These are phyloP conservation scores for Glutinoglossum americanum DNA, from an alignment of 495 filamentous ascomycete species.

Conservation along the genomic window DNA sequence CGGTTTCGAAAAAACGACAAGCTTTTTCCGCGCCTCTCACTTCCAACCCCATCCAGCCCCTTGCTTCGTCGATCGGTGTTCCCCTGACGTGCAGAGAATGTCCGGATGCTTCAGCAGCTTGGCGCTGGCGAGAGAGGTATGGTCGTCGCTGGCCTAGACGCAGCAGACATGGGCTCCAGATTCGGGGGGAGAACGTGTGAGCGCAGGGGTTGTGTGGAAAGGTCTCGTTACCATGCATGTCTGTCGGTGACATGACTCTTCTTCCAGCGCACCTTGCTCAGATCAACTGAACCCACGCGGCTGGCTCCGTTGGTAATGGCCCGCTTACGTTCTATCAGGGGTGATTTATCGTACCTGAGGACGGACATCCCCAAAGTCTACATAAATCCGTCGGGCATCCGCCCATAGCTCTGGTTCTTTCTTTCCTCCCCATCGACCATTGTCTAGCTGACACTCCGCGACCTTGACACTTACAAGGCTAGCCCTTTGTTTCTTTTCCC, in stretches of 20 bases:
- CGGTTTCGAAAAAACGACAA: too few relatives aligned
- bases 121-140: neutral
- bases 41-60: too few relatives aligned
- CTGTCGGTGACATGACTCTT: too few relatives aligned
- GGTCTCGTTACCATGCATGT: neutral
- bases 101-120: neutral
- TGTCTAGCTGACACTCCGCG: neutral
- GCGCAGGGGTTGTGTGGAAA: neutral
- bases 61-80: too few relatives aligned
- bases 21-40: too few relatives aligned
- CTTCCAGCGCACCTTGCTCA: too few relatives aligned
- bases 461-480: neutral
- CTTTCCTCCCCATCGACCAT: neutral
- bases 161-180: neutral
- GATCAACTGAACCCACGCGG: too few relatives aligned
- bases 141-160: neutral
- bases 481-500: neutral
- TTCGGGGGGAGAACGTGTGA: neutral
- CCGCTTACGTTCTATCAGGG: neutral
- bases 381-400: neutral
- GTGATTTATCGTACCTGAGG: neutral
- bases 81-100: too few relatives aligned
- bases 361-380: neutral
- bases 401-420: neutral
- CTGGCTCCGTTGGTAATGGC: neutral